Evolutionary conservation across 1,139 yeast genomes (phyloP).

Genomic region (Yarrowia galli): DNA sequence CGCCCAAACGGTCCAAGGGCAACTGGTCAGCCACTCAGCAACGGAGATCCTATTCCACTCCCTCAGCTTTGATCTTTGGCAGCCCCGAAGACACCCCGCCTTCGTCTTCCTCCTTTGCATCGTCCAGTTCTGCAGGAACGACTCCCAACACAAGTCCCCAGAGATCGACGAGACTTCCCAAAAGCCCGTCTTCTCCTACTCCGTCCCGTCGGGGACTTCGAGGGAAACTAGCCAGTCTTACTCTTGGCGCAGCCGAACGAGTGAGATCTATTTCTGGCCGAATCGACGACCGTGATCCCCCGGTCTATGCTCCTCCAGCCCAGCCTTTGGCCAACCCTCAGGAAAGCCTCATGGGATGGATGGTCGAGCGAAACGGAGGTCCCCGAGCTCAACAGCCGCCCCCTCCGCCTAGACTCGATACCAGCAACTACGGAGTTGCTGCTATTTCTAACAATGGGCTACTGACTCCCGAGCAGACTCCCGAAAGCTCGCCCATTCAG

Average conservation of each 20-base stretch:
- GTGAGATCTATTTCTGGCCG: constrained; percentile 31
- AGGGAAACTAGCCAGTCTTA: constrained; percentile 33
- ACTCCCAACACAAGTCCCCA: constrained; percentile 37
- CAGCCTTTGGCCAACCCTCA: constrained; percentile 34
- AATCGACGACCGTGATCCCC: constrained; percentile 15
- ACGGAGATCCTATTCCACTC: constrained; percentile 29
- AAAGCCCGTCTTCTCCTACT: constrained; percentile 35
- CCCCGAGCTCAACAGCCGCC: background rate
- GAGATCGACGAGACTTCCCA: constrained; percentile 6
- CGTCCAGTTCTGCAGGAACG: constrained; percentile 13
- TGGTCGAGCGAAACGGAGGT: constrained; percentile 30
- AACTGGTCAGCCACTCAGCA: constrained; percentile 10
- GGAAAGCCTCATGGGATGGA: constrained; percentile 36
- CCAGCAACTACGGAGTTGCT: constrained; percentile 12
- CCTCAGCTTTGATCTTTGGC: constrained; percentile 27
- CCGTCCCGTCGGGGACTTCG: constrained; percentile 24
- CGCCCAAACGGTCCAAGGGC: constrained; percentile 35
- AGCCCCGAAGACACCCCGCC: constrained; percentile 26
- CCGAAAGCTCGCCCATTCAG: constrained; percentile 25
- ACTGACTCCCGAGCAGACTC: constrained; percentile 16
- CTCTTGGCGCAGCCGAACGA: constrained; percentile 36
- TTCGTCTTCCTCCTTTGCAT: constrained; percentile 32
- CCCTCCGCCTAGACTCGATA: constrained; percentile 25
- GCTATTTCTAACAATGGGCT: constrained; percentile 4
- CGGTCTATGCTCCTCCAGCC: constrained; percentile 6